Conservation (phyloP, 2,329 filamentous ascomycete genomes). For the Ophiocordyceps australis region DNA sequence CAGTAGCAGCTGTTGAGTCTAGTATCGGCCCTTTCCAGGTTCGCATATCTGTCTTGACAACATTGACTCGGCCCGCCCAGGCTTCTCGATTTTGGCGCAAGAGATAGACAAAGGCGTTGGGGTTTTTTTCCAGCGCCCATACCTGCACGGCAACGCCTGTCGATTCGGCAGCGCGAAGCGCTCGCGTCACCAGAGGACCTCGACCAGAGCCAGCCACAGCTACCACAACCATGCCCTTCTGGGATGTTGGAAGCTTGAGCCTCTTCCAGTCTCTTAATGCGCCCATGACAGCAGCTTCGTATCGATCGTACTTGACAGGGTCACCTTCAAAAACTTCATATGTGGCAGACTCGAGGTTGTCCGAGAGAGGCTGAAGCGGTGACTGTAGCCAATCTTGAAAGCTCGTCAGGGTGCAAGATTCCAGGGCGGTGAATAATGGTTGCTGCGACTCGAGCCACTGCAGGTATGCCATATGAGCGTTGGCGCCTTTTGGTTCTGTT, state of each 20-base stretch:
- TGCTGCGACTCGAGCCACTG: conserved; percentile 73
- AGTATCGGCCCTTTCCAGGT: conserved; percentile 72
- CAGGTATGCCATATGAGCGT: conserved; percentile 56
- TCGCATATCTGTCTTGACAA: conserved; percentile 95
- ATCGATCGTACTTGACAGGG: conserved; percentile 94
- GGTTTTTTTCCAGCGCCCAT: conserved; percentile 96
- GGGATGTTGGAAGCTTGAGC: conserved; percentile 53
- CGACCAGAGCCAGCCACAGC: conserved; percentile 88
- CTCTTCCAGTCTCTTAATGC: conserved; percentile 66
- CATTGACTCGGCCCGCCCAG: conserved; percentile 68
- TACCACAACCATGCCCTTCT: conserved; percentile 56
- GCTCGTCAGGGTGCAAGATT: conserved; percentile 31
- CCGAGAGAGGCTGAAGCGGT: conserved; percentile 81
- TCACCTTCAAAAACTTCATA: conserved; percentile 99
- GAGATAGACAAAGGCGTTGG: conserved; percentile 87
- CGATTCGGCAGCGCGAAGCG: conserved; percentile 58
- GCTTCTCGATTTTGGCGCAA: conserved; percentile 65
- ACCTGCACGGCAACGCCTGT: conserved; percentile 66
- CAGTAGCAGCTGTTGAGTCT: conserved; percentile 19
- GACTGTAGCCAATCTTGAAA: conserved; percentile 93
- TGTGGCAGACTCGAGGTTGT: conserved; percentile 91
- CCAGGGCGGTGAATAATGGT: conserved; percentile 34
- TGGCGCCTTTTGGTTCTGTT: conserved; percentile 7
- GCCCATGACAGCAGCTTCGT: conserved; percentile 67
- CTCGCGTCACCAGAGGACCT: conserved; percentile 78